These are phyloP conservation scores for Phlebopus sp. DNA, from an alignment of 1,284 basidiomycete species.

Conservation along the genomic window DNA sequence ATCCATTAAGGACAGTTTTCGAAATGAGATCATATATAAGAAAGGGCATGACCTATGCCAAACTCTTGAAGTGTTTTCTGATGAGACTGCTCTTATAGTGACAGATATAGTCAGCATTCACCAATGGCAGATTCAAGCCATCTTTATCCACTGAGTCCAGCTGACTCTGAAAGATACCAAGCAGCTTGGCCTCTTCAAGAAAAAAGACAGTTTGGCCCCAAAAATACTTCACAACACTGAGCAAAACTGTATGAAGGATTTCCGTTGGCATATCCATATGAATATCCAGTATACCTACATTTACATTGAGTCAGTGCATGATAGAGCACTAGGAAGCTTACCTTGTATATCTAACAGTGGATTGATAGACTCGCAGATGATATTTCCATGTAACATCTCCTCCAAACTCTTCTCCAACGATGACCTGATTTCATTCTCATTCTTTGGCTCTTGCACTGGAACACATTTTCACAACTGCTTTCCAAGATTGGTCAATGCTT, in stretches of 20 bases:
- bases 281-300: slow-evolving; percentile 1
- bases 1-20: slow-evolving; percentile 17
- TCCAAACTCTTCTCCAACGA: too few relatives aligned
- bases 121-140: slow-evolving; percentile 1
- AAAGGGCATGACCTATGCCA: slow-evolving; percentile 30
- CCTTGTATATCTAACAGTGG: too few relatives aligned
- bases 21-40: slow-evolving; percentile 25
- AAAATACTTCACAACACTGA: slow-evolving; percentile 34
- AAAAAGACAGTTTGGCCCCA: slow-evolving; percentile 26
- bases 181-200: slow-evolving; percentile 17
- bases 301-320: too few relatives aligned
- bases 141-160: slow-evolving; percentile 23
- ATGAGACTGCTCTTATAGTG: slow-evolving; percentile 26
- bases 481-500: too few relatives aligned
- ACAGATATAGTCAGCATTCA: slow-evolving; percentile 19
- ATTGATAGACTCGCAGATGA: too few relatives aligned
- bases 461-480: too few relatives aligned
- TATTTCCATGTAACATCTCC: too few relatives aligned
- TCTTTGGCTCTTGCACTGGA: too few relatives aligned
- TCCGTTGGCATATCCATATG: slow-evolving; percentile 30
- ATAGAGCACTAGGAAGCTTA: too few relatives aligned
- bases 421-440: too few relatives aligned
- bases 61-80: slow-evolving; percentile 33
- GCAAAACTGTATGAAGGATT: slow-evolving; percentile 28
- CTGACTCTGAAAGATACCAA: slow-evolving; percentile 16